Evolutionary conservation across 192 early-diverging fungal species (phyloP).

Genomic region (Gonapodya sp.): DNA sequence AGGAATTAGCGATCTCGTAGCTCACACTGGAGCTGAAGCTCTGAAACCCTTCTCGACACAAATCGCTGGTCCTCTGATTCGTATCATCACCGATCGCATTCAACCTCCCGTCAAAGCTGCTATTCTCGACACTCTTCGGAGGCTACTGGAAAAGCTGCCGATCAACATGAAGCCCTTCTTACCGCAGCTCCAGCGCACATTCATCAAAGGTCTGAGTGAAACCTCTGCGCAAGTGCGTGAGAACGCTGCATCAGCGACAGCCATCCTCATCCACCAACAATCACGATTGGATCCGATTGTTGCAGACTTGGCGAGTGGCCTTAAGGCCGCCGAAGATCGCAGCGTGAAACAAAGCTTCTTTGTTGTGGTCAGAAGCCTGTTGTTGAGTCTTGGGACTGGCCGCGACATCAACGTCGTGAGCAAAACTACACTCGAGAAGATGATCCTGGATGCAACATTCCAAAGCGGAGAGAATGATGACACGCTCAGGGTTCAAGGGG

Average conservation of each 20-base stretch:
- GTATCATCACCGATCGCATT: slow-evolving; percentile 93
- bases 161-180: slow-evolving; percentile 89
- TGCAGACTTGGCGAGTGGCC: slow-evolving; percentile 57
- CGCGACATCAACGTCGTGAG: slow-evolving; percentile 47
- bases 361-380: slow-evolving; percentile 58
- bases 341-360: slow-evolving; percentile 61
- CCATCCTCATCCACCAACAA: slow-evolving; percentile 60
- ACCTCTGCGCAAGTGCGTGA: slow-evolving; percentile 58
- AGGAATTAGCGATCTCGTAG: slow-evolving; percentile 70
- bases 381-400: slow-evolving; percentile 41
- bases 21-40: slow-evolving; percentile 58
- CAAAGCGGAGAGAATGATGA: slow-evolving; percentile 36
- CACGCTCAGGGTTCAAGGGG: slow-evolving; percentile 35
- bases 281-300: slow-evolving; percentile 69
- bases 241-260: slow-evolving; percentile 68
- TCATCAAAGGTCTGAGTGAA: slow-evolving; percentile 81
- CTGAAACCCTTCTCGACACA: slow-evolving; percentile 85
- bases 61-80: slow-evolving; percentile 95
- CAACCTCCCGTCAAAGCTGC: slow-evolving; percentile 84
- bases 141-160: slow-evolving; percentile 74
- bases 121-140: slow-evolving; percentile 74
- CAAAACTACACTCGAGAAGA: slow-evolving; percentile 47
- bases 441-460: slow-evolving; percentile 31
- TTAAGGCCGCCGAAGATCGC: slow-evolving; percentile 47
- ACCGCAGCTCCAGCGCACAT: slow-evolving; percentile 95